Conservation (phyloP, 108 stramenopile species). For the Skeletonema grethae region DNA sequence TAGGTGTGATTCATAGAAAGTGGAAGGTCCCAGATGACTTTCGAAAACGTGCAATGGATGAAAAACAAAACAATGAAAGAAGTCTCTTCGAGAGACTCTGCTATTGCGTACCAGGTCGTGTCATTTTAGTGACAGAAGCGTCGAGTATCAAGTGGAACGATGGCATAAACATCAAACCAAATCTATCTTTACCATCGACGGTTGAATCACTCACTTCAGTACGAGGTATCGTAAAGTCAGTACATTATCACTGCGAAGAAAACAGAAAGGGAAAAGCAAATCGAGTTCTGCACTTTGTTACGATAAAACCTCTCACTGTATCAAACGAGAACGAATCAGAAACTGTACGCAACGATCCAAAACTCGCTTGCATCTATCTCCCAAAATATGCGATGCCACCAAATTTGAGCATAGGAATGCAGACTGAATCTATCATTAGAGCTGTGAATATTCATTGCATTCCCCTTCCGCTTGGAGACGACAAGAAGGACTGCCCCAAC, state of each 20-base stretch:
- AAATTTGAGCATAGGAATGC: constrained; percentile 50
- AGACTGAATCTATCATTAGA: constrained; percentile 57
- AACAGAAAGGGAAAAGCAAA: constrained; percentile 11
- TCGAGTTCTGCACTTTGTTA: constrained; percentile 39
- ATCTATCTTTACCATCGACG: constrained; percentile 29
- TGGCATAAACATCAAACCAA: neutral
- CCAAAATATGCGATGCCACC: constrained; percentile 63
- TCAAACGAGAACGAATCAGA: neutral
- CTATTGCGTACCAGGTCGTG: constrained; percentile 61
- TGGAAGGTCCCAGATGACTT: constrained; percentile 69
- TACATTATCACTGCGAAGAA: constrained; percentile 31
- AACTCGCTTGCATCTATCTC: constrained; percentile 32
- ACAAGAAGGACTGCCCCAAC: constrained; percentile 1
- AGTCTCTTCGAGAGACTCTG: constrained; percentile 40
- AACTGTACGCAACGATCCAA: constrained; percentile 1
- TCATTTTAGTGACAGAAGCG: constrained; percentile 58
- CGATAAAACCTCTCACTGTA: constrained; percentile 16
- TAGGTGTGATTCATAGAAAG: constrained; percentile 48
- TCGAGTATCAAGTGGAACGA: constrained; percentile 45
- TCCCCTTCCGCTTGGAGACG: neutral
- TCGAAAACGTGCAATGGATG: neutral
- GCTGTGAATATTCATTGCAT: constrained; percentile 73
- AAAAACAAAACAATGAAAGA: constrained; percentile 3
- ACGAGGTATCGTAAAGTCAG: constrained; percentile 41
- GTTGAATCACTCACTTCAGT: constrained; percentile 42